Conservation (phyloP, 2,329 filamentous ascomycete genomes). For the Curvularia eragrostidis region DNA sequence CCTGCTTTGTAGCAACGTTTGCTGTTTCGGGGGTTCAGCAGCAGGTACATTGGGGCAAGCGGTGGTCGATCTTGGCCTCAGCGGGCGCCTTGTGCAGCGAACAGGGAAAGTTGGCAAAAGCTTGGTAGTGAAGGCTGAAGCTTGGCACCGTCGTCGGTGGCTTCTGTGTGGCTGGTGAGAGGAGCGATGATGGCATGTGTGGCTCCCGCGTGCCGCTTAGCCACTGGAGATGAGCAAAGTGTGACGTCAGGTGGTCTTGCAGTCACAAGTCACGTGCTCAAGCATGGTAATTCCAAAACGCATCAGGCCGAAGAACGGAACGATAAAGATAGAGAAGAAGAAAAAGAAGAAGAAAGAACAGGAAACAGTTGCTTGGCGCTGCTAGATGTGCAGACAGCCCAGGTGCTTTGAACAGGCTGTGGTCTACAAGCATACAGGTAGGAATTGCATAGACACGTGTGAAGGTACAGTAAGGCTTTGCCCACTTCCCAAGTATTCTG, state of each 20-base stretch:
- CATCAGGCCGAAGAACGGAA: background rate
- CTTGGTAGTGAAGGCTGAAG: constrained; percentile 26
- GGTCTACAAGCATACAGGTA: no score
- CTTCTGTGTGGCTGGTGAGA: constrained; percentile 19
- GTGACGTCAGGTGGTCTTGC: background rate
- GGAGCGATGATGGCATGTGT: constrained; percentile 23
- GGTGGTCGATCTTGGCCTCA: constrained; percentile 15
- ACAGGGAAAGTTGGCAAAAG: constrained; percentile 28
- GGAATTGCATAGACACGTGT: no score
- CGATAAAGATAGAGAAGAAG: no score
- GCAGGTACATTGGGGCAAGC: background rate
- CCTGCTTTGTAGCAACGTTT: background rate
- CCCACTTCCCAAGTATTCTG: no score
- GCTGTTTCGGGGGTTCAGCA: background rate
- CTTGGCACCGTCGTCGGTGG: constrained; percentile 29
- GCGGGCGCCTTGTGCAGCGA: constrained; percentile 1
- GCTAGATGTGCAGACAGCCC: no score
- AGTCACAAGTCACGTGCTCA: background rate
- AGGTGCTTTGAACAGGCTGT: no score
- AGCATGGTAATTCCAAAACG: background rate
- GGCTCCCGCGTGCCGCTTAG: constrained; percentile 10
- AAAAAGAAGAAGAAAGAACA: background rate
- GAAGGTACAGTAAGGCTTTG: no score
- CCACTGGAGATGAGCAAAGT: background rate
- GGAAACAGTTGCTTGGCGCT: no score